phyloP scores from a whole-genome alignment of 176 grass and related monocot genomes.

The Pontederia paniculata region DNA sequence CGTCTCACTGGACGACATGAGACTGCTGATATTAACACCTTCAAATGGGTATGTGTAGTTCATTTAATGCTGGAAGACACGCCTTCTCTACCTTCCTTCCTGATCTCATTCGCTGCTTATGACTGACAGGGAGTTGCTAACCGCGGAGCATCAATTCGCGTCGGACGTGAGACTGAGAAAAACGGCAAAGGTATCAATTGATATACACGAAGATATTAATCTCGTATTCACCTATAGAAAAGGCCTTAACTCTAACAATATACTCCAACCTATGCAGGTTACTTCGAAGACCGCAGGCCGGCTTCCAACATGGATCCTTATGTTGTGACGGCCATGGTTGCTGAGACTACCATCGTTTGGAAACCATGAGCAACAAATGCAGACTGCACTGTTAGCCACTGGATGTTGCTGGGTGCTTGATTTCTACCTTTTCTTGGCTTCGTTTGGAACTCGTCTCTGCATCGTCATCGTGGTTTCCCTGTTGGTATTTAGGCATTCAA shows the following conservation, averaged over 20 bases:
- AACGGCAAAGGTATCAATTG: slow-evolving; percentile 55
- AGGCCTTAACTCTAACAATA: neutral
- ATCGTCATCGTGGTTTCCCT: too few species aligned
- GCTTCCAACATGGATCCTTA: slow-evolving; percentile 99
- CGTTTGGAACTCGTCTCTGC: too few species aligned
- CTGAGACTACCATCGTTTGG: slow-evolving; percentile 59
- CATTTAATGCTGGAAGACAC: neutral
- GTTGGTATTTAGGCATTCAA: too few species aligned
- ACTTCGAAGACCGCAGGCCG: slow-evolving; percentile 94
- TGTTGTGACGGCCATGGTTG: slow-evolving; percentile 78
- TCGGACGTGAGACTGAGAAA: slow-evolving; percentile 82
- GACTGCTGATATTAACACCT: slow-evolving; percentile 93
- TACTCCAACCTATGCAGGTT: slow-evolving; percentile 24
- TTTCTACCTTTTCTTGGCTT: too few species aligned
- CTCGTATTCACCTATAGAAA: neutral
- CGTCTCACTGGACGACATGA: slow-evolving; percentile 88
- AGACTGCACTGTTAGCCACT: too few species aligned
- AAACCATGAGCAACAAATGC: neutral
- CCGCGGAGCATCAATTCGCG: slow-evolving; percentile 80
- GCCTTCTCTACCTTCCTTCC: neutral
- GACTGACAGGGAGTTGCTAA: slow-evolving; percentile 64
- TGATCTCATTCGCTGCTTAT: neutral
- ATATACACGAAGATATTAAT: neutral
- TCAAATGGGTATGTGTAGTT: slow-evolving; percentile 57
- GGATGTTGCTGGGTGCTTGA: too few species aligned